These are phyloP conservation scores for Stentor coeruleus DNA, from an alignment of 73 alveolate species.

Conservation along the genomic window DNA sequence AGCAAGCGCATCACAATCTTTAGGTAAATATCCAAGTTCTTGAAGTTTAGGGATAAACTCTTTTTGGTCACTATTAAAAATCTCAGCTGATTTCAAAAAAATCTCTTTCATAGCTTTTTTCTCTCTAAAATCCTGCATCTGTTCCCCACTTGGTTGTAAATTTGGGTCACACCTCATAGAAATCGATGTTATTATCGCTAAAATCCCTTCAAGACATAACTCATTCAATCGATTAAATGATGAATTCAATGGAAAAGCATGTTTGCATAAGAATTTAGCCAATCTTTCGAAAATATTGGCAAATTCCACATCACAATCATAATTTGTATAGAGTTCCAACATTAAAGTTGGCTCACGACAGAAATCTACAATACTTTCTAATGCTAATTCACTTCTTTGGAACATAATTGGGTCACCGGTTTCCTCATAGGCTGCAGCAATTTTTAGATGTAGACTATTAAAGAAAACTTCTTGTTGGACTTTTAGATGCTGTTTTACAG, in stretches of 20 bases:
- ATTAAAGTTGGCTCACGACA: conserved; percentile 20
- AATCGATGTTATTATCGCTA: conserved; percentile 1
- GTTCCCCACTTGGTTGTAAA: background rate
- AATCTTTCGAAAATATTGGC: conserved; percentile 10
- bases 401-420: background rate
- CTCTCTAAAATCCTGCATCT: background rate
- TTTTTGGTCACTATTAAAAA: conserved; percentile 12
- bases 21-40: background rate
- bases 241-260: conserved; percentile 7
- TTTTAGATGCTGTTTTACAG: conserved; percentile 5
- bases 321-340: conserved; percentile 9
- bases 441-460: conserved; percentile 21
- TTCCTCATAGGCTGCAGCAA: conserved; percentile 19
- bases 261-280: conserved; percentile 18
- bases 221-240: conserved; percentile 1
- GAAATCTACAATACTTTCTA: conserved; percentile 16
- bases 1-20: conserved; percentile 7
- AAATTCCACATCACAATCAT: conserved; percentile 15
- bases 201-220: conserved; percentile 1
- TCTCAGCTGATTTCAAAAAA: background rate
- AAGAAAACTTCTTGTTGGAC: conserved; percentile 20
- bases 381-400: conserved; percentile 16
- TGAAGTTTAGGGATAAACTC: conserved; percentile 22
- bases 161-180: conserved; percentile 25
- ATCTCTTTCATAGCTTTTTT: conserved; percentile 3